Evolutionary conservation across 306 rosid genomes (phyloP), one percentile per base, ranked within the genome.

Genomic region (Lathyrus aphaca): DNA sequence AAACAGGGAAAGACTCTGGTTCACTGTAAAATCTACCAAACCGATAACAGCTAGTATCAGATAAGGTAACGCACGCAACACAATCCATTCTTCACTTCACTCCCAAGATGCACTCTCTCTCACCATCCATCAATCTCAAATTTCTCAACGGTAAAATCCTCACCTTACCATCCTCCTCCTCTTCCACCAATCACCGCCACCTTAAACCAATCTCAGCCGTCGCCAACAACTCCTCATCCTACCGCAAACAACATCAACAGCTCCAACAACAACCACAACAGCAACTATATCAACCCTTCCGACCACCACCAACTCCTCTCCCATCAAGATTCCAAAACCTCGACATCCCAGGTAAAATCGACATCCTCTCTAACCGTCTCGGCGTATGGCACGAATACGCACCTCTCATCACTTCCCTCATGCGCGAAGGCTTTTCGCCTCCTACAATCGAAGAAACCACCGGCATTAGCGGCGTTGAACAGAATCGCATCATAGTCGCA

Each of bases 351-450:
- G 45, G 60, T n/a, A 87, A 80, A 38, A 75, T 94, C 55, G 87
- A 88, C 0, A 69, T 88, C 48, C 96, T 94, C 27, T 8, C 86
- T 27, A 81, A 87, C 64, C 97, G 97, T 16, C 82, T 94, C 44
- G 98, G 98, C 45, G 74, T 66, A n/a, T 94, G 98, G 98, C 71
- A 57, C 69, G 85, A 90, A 29, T 90, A 78, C 76, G 97, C 98
- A 8, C 92, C 96, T 0, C 77, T 94, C 11, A 94, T 94, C 57
- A 48, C 88, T 6, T 66, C 90, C 67, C 75, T 94, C 6, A 8
- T 80, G 48, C 89, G 81, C 6, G 91, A 94, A 4, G 98, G 95
- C 35, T 94, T 94, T 56, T 54, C 92, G 5, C 87, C 87, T 54
- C 81, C 98, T 5, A 55, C 75, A 21, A 77, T 90, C 3, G 98